Evolutionary conservation across 129 eudicot genomes (phyloP).

Genomic region (Arctium lappa): DNA sequence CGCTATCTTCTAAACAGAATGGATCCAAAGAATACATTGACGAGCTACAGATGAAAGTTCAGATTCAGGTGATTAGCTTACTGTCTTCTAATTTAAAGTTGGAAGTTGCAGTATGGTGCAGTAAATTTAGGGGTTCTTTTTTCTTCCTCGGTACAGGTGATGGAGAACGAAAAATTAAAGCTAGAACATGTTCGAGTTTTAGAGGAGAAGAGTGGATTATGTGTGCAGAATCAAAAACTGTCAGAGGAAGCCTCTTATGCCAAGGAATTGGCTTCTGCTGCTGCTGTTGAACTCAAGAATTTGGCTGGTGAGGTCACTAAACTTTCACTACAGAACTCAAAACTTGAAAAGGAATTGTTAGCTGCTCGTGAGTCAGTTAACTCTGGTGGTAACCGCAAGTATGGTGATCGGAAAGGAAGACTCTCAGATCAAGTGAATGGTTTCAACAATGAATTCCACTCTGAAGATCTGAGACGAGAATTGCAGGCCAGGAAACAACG

Average conservation of each 20-base stretch:
- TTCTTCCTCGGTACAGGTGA: constrained; percentile 50
- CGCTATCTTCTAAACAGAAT: constrained; percentile 35
- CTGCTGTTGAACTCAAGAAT: constrained; percentile 90
- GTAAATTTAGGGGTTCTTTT: constrained; percentile 2
- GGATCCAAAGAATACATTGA: constrained; percentile 56
- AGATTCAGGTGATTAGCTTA: constrained; percentile 58
- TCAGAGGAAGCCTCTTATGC: constrained; percentile 99
- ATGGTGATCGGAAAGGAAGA: constrained; percentile 70
- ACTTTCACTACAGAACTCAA: constrained; percentile 74
- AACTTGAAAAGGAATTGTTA: constrained; percentile 77
- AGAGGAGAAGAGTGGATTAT: constrained; percentile 90
- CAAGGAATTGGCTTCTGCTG: constrained; percentile 96
- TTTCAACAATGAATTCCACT: constrained; percentile 61
- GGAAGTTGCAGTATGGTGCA: neutral
- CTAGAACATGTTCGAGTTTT: constrained; percentile 64
- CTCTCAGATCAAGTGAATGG: constrained; percentile 57
- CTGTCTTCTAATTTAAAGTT: neutral
- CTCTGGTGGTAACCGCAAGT: constrained; percentile 55
- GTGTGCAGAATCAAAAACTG: constrained; percentile 86
- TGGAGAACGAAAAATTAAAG: constrained; percentile 81
- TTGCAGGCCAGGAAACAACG: constrained; percentile 78
- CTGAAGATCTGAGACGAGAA: constrained; percentile 75
- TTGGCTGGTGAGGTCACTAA: constrained; percentile 93
- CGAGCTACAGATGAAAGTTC: constrained; percentile 65
- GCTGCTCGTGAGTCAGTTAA: constrained; percentile 59